phyloP scores from a whole-genome alignment of 1,284 basidiomycete species.

The Lentinula novae-zelandiae region DNA sequence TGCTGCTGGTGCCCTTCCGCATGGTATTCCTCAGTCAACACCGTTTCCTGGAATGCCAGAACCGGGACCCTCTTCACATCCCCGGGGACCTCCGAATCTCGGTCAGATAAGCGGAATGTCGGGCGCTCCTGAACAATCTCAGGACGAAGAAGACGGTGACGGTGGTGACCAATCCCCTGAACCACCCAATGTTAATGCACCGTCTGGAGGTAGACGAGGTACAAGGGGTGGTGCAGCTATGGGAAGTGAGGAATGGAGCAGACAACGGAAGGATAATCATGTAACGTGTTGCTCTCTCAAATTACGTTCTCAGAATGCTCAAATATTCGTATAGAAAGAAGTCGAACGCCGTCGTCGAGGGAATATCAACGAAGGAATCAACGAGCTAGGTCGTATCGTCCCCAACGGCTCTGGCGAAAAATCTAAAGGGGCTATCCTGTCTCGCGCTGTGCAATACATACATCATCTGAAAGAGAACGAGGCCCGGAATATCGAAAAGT shows the following conservation, averaged over 20 bases:
- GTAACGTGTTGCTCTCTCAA: slow-evolving; percentile 35
- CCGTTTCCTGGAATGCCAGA: slow-evolving; percentile 44
- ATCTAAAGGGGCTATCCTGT: slow-evolving; percentile 83
- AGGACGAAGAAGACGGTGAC: slow-evolving; percentile 33
- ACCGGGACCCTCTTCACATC: slow-evolving; percentile 71
- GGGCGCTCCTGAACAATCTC: slow-evolving; percentile 29
- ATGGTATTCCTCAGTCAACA: slow-evolving; percentile 18
- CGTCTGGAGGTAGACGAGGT: slow-evolving; percentile 31
- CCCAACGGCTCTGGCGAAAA: slow-evolving; percentile 87
- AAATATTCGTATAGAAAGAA: slow-evolving; percentile 70
- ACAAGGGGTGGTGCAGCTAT: slow-evolving; percentile 49
- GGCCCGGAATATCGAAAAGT: slow-evolving; percentile 87
- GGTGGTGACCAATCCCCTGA: slow-evolving; percentile 25
- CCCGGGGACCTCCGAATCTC: slow-evolving; percentile 63
- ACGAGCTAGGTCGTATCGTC: slow-evolving; percentile 85
- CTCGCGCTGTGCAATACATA: slow-evolving; percentile 85
- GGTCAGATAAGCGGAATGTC: slow-evolving; percentile 47
- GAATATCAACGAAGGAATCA: slow-evolving; percentile 96
- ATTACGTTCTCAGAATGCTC: neutral
- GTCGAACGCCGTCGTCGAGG: slow-evolving; percentile 91
- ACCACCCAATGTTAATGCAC: slow-evolving; percentile 9
- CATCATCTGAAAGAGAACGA: slow-evolving; percentile 89
- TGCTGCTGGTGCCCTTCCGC: neutral
- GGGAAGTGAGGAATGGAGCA: slow-evolving; percentile 77
- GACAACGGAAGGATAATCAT: slow-evolving; percentile 83